Conservation (phyloP, 2,329 filamentous ascomycete genomes). For the Colletotrichum sp. region DNA sequence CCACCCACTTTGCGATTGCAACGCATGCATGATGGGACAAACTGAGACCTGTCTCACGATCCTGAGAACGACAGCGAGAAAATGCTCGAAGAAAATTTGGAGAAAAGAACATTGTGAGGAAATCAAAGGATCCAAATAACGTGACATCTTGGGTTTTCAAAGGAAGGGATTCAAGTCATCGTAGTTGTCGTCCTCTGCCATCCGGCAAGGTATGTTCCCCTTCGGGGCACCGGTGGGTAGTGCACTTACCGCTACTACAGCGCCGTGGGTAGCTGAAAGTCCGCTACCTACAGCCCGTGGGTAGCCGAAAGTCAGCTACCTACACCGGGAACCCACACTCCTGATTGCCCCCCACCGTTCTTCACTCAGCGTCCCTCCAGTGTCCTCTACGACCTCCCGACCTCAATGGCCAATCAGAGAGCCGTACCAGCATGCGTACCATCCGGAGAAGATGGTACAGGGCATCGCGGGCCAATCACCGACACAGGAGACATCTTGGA, state of each 20-base stretch:
- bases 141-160: not conserved
- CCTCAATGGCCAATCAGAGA: not conserved
- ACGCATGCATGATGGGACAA: not conserved
- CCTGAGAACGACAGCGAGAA: not conserved
- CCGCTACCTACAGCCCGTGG: too few species aligned
- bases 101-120: rapidly evolving
- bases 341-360: too few species aligned
- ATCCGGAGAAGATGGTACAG: not conserved
- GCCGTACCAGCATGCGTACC: not conserved
- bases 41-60: not conserved
- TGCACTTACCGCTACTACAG: too few species aligned
- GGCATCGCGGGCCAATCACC: not conserved
- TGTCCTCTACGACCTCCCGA: not conserved
- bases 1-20: not conserved
- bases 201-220: too few species aligned
- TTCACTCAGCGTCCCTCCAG: too few species aligned
- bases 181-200: too few species aligned
- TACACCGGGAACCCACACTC: too few species aligned
- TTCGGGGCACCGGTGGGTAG: too few species aligned
- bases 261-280: too few species aligned
- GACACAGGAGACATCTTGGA: not conserved
- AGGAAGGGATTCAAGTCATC: not conserved
- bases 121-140: not conserved
- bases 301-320: too few species aligned
- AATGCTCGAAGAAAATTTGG: not conserved